Evolutionary conservation across 2,329 filamentous ascomycete genomes (phyloP).

Genomic region (Clonostachys rosea): DNA sequence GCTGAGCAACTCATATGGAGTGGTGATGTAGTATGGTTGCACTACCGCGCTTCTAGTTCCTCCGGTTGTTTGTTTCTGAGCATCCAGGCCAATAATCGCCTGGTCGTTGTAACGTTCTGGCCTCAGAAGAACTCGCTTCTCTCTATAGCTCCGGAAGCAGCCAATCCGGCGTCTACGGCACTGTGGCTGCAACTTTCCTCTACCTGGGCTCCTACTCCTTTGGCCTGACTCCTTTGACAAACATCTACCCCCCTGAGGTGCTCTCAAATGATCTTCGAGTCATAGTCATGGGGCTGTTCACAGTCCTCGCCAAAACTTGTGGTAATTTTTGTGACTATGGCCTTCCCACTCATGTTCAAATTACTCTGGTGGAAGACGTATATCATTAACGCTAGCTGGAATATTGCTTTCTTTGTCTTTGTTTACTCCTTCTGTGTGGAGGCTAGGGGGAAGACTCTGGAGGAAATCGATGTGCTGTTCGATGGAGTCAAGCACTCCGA

Average conservation of each 20-base stretch:
- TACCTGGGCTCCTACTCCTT: conserved; percentile 9
- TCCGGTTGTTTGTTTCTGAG: not conserved
- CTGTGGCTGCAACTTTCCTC: conserved; percentile 8
- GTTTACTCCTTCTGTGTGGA: conserved; percentile 11
- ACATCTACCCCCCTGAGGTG: conserved; percentile 9
- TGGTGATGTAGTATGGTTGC: not conserved
- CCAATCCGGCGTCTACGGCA: conserved; percentile 5
- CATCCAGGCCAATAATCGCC: conserved; percentile 1
- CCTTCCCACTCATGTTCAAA: conserved; percentile 7
- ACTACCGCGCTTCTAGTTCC: not conserved
- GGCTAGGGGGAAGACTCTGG: conserved; percentile 8
- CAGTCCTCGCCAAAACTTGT: not conserved
- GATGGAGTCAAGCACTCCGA: conserved; percentile 4
- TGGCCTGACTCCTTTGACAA: conserved; percentile 7
- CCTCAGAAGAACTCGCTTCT: conserved; percentile 25
- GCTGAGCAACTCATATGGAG: conserved; percentile 36
- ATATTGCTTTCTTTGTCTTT: conserved; percentile 4
- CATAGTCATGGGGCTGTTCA: conserved; percentile 3
- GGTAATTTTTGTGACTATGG: conserved; percentile 6
- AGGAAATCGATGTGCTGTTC: conserved; percentile 11
- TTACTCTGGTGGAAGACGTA: conserved; percentile 10
- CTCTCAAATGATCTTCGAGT: conserved; percentile 8
- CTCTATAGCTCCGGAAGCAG: not conserved
- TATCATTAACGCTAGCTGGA: conserved; percentile 8
- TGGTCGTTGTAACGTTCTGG: not conserved